A percentile compares a stretch with the other conserved stretches of the same genome.
phyloP scores from a whole-genome alignment of 805 yeast genomes.

The Clavispora carvajalis region DNA sequence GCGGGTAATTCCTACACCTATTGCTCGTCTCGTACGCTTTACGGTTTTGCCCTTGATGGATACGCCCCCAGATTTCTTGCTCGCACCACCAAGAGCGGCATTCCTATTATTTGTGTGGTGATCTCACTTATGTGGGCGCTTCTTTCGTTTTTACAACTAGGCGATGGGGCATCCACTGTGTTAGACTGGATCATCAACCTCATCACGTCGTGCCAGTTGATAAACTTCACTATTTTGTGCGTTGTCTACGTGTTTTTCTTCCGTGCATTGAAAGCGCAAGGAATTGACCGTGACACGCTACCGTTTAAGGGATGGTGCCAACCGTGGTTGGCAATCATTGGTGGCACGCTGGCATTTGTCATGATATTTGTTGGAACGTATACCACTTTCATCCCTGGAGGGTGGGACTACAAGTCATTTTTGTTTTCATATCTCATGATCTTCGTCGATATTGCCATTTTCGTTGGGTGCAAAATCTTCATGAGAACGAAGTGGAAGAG shows the following conservation, averaged over 20 bases:
- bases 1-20: constrained; percentile 79
- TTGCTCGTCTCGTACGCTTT: constrained; percentile 70
- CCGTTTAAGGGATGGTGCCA: constrained; percentile 17
- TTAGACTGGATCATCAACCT: constrained; percentile 31
- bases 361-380: constrained; percentile 16
- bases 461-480: constrained; percentile 11
- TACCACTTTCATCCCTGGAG: constrained; percentile 11
- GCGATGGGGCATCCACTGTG: constrained; percentile 23
- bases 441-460: constrained; percentile 13
- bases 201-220: constrained; percentile 24
- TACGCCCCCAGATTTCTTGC: constrained; percentile 69
- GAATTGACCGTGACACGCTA: constrained; percentile 12
- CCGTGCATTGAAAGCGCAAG: constrained; percentile 16
- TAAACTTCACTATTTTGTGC: constrained; percentile 27
- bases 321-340: constrained; percentile 22
- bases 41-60: constrained; percentile 67
- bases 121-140: constrained; percentile 50
- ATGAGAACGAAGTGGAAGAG: constrained; percentile 12
- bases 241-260: constrained; percentile 13
- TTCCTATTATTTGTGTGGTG: constrained; percentile 42
- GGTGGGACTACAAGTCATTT: constrained; percentile 11
- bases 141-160: constrained; percentile 58
- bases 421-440: constrained; percentile 16
- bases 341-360: constrained; percentile 12
- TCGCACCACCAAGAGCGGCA: constrained; percentile 42